These are phyloP conservation scores for Tulasnella sp. DNA, from an alignment of 768 basidiomycete species.

Conservation along the genomic window DNA sequence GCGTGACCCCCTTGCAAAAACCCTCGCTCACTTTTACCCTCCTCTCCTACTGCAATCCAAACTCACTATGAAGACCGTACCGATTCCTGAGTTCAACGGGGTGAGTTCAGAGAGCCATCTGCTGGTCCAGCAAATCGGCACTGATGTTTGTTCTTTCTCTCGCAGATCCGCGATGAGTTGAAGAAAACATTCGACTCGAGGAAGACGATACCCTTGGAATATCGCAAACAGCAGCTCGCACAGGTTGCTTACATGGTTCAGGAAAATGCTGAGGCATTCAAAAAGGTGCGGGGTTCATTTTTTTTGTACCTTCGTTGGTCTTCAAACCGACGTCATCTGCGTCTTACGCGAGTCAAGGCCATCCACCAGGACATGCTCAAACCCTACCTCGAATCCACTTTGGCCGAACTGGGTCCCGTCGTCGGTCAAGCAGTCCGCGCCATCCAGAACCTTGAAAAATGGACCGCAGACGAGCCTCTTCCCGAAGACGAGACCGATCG, in stretches of 20 bases:
- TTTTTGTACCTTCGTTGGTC: not conserved
- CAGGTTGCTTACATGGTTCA: slow-evolving; percentile 11
- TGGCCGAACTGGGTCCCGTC: slow-evolving; percentile 55
- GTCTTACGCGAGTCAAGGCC: not conserved
- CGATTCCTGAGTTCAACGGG: not conserved
- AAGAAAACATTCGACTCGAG: not conserved
- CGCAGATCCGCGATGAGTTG: slow-evolving; percentile 13
- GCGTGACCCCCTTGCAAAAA: not conserved
- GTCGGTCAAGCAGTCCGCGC: slow-evolving; percentile 46
- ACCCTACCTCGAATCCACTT: slow-evolving; percentile 37
- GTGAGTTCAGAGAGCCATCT: not conserved
- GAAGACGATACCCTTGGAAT: not conserved
- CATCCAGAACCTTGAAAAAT: slow-evolving; percentile 59
- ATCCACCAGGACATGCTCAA: not conserved
- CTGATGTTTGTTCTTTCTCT: not conserved
- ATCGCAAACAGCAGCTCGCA: slow-evolving; percentile 8
- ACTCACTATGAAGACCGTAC: not conserved
- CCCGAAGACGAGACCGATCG: slow-evolving; percentile 46
- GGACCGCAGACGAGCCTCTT: slow-evolving; percentile 58
- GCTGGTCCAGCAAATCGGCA: not conserved
- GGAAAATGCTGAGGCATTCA: slow-evolving; percentile 5
- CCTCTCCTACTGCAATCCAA: not conserved
- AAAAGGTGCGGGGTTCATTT: not conserved
- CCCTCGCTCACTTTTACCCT: not conserved
- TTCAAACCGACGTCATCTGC: not conserved